phyloP scores from a whole-genome alignment of 352 stramenopile species.

The Globisporangium carolinianum region DNA sequence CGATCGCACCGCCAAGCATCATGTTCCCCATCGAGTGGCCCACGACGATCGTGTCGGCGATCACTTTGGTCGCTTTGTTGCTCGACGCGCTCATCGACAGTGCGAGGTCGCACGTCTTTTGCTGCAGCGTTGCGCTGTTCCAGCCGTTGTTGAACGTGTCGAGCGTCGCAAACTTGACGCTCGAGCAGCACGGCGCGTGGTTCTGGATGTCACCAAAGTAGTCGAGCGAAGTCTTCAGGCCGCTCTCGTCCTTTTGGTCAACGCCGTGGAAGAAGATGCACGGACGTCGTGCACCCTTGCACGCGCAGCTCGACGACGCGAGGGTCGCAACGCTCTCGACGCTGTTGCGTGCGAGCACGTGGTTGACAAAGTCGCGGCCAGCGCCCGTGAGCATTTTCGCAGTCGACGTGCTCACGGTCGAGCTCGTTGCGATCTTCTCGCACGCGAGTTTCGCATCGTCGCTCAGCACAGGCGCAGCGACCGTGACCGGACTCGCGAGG shows the following conservation, averaged over 20 bases:
- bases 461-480: background rate
- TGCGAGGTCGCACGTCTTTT: conserved; percentile 27
- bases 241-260: conserved; percentile 22
- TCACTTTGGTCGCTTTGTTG: conserved; percentile 20
- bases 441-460: conserved; percentile 6
- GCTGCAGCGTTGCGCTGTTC: conserved; percentile 30
- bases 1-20: conserved; percentile 29
- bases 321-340: conserved; percentile 10
- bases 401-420: conserved; percentile 13
- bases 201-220: conserved; percentile 44
- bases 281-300: conserved; percentile 24
- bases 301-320: conserved; percentile 22
- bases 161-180: conserved; percentile 37
- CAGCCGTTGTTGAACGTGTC: conserved; percentile 42
- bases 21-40: conserved; percentile 64
- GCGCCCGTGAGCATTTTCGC: background rate
- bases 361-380: conserved; percentile 12
- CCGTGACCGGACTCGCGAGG: conserved; percentile 1
- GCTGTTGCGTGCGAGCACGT: conserved; percentile 15
- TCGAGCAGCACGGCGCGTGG: conserved; percentile 56
- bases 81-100: conserved; percentile 31
- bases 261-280: conserved; percentile 61
- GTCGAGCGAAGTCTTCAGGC: conserved; percentile 23
- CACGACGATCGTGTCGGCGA: conserved; percentile 59
- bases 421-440: conserved; percentile 2